Conservation (phyloP, 2,329 filamentous ascomycete species). For the Hortaea werneckii region DNA sequence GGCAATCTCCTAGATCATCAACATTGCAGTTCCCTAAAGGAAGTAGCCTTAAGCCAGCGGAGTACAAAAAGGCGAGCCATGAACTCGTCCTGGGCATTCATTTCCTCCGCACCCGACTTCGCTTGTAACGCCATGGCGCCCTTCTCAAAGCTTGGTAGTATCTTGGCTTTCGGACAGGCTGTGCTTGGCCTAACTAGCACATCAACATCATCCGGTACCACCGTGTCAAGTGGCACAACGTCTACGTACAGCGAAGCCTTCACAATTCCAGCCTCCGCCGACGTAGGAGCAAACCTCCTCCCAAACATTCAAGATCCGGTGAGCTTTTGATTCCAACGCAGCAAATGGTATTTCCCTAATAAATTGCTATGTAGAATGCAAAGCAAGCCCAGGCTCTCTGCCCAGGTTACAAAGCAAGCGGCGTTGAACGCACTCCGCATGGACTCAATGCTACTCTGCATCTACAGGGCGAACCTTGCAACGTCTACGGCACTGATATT, state of each 20-base stretch:
- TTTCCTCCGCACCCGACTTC: no score
- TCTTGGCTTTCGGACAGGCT: no score
- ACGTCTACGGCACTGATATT: slow-evolving; percentile 69
- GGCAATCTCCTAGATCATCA: no score
- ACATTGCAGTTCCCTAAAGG: no score
- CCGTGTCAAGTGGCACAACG: slow-evolving; percentile 18
- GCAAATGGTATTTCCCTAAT: slow-evolving; percentile 51
- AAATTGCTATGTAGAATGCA: no score
- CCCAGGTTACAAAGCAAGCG: slow-evolving; percentile 28
- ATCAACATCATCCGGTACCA: slow-evolving; percentile 11
- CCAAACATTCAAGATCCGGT: slow-evolving; percentile 36
- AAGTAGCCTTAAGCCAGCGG: no score
- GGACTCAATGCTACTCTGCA: slow-evolving; percentile 44
- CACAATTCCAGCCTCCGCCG: slow-evolving; percentile 24
- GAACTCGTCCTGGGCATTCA: no score
- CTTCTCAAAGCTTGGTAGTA: no score
- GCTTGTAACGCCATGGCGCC: no score
- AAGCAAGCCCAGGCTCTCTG: background rate
- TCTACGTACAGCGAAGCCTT: slow-evolving; percentile 21
- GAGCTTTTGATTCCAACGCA: slow-evolving; percentile 51
- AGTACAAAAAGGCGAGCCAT: no score
- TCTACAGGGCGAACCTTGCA: slow-evolving; percentile 50
- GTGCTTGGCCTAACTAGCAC: no score
- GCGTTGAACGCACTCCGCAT: slow-evolving; percentile 34
- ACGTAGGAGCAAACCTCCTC: slow-evolving; percentile 30